These are phyloP conservation scores for Neurospora africana DNA, from an alignment of 495 filamentous ascomycete species.

Conservation along the genomic window DNA sequence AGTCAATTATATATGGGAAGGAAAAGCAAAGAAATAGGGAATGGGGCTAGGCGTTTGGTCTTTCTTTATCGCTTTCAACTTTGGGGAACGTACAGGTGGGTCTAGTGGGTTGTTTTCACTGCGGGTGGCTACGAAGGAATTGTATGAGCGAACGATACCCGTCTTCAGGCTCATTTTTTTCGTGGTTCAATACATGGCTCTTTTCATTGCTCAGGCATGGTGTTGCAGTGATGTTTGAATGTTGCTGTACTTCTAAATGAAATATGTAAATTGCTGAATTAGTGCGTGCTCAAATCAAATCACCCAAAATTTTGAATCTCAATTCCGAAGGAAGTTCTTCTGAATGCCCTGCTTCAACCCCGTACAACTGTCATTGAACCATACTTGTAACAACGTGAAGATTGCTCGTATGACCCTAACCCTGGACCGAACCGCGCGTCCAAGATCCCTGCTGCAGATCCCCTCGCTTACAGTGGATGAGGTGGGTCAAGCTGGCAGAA, in stretches of 20 bases:
- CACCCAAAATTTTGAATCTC: neutral
- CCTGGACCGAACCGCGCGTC: neutral
- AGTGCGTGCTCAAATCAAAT: neutral
- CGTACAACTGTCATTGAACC: neutral
- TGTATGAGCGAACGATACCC: neutral
- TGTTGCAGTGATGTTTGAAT: neutral
- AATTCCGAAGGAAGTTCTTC: neutral
- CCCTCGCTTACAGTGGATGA: neutral
- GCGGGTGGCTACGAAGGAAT: neutral
- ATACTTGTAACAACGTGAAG: neutral
- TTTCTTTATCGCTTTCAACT: neutral
- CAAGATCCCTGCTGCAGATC: neutral
- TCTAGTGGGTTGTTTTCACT: neutral
- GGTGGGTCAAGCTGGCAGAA: constrained; percentile 21
- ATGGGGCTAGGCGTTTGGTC: neutral
- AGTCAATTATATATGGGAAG: neutral
- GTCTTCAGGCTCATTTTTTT: neutral
- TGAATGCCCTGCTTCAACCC: neutral
- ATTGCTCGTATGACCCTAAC: neutral
- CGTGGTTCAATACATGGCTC: neutral
- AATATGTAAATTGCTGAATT: neutral
- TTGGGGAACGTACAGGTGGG: neutral
- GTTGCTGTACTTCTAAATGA: neutral
- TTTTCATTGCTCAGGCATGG: neutral
- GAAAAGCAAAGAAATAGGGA: neutral